Conservation (phyloP, 176 grass and related monocot species). For the Oryza meridionalis region DNA sequence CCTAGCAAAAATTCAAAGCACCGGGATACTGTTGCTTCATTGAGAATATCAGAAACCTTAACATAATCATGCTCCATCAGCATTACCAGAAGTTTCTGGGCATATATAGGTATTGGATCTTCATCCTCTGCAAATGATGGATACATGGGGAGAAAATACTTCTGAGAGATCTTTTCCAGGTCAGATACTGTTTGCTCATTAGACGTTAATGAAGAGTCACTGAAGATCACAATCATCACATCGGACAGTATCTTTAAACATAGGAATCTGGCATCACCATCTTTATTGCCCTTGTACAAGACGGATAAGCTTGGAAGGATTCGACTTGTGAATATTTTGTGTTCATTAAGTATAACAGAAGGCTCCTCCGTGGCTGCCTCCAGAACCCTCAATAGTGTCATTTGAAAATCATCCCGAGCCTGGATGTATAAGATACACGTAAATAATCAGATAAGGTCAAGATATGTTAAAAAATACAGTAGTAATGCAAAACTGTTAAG, state of each 20-base stretch:
- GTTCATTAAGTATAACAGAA: constrained; percentile 68
- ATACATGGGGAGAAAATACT: constrained; percentile 90
- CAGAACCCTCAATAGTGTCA: constrained; percentile 78
- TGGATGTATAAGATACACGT: constrained; percentile 44
- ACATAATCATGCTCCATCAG: constrained; percentile 92
- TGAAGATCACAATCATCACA: constrained; percentile 74
- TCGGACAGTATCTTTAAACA: constrained; percentile 85
- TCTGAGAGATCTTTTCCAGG: constrained; percentile 69
- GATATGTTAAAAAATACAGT: constrained; percentile 23
- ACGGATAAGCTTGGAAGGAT: constrained; percentile 79
- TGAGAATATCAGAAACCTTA: constrained; percentile 89
- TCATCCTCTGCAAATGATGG: constrained; percentile 89
- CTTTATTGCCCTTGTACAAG: constrained; percentile 93
- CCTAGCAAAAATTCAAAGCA: constrained; percentile 92
- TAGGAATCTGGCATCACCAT: constrained; percentile 88
- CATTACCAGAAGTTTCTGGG: constrained; percentile 95
- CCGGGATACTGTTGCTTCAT: constrained; percentile 78
- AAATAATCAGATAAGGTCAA: constrained; percentile 23
- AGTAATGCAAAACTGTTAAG: constrained; percentile 4
- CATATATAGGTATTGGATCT: constrained; percentile 98
- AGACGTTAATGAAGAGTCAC: constrained; percentile 59
- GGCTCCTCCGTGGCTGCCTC: constrained; percentile 91
- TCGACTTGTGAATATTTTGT: constrained; percentile 68
- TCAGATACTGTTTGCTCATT: constrained; percentile 59
- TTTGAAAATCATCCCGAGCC: constrained; percentile 98